Evolutionary conservation across 306 rosid genomes (phyloP).

Genomic region (Fagus sylvatica): DNA sequence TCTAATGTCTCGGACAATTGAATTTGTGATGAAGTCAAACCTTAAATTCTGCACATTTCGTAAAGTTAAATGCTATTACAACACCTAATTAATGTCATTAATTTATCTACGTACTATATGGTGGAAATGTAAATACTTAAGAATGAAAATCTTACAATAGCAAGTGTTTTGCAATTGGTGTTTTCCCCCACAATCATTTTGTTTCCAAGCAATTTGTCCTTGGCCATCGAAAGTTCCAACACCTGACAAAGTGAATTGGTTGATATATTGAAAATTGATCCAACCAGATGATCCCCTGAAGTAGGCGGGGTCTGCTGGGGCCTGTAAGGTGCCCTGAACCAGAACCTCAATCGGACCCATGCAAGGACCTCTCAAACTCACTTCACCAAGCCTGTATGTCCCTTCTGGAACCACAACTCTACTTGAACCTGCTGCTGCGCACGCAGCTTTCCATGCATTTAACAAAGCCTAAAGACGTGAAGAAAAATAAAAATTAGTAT

Average conservation of each 20-base stretch:
- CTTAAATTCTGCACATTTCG: constrained; percentile 34
- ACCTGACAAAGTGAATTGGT: constrained; percentile 37
- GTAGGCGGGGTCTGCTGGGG: constrained; percentile 15
- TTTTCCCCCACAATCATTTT: constrained; percentile 26
- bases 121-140: too few species aligned
- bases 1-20: constrained; percentile 20
- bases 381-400: background rate
- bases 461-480: constrained; percentile 11
- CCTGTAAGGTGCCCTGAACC: constrained; percentile 33
- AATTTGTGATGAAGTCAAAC: constrained; percentile 36
- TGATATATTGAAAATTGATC: constrained; percentile 31
- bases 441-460: constrained; percentile 48
- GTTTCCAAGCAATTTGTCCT: constrained; percentile 40
- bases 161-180: constrained; percentile 5
- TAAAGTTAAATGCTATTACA: too few species aligned
- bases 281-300: constrained; percentile 27
- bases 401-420: constrained; percentile 24
- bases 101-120: too few species aligned
- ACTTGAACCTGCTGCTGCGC: constrained; percentile 16
- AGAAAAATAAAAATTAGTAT: background rate
- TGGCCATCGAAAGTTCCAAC: constrained; percentile 51
- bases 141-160: constrained; percentile 43
- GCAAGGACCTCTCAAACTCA: constrained; percentile 38
- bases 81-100: too few species aligned
- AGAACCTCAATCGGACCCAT: constrained; percentile 32